A percentile compares a stretch with the other conserved stretches of the same genome.
Conservation (phyloP, 257 asterid species). For the Lycium barbarum region DNA sequence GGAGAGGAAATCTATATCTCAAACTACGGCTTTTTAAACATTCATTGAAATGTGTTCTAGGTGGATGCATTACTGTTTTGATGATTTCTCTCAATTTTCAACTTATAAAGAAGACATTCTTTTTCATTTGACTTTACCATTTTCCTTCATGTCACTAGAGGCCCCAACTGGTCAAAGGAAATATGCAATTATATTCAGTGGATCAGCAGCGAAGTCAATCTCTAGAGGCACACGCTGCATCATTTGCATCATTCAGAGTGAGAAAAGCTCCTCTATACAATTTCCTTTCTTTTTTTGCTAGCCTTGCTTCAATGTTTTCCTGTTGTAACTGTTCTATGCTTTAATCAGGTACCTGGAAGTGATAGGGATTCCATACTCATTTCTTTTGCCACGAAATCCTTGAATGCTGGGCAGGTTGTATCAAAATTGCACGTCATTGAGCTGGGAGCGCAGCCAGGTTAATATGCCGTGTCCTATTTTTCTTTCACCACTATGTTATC, state of each 20-base stretch:
- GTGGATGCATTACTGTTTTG: constrained; percentile 11
- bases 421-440: constrained; percentile 77
- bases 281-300: neutral
- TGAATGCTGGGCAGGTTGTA: constrained; percentile 66
- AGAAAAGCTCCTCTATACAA: constrained; percentile 29
- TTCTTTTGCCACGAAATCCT: constrained; percentile 75
- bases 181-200: constrained; percentile 92
- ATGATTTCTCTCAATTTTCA: neutral
- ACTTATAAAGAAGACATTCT: neutral
- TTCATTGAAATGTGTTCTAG: constrained; percentile 10
- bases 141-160: constrained; percentile 49
- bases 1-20: constrained; percentile 14
- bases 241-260: constrained; percentile 90
- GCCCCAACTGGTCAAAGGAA: constrained; percentile 98
- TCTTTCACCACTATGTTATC: neutral
- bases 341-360: constrained; percentile 80
- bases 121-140: constrained; percentile 8
- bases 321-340: constrained; percentile 26
- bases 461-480: constrained; percentile 43
- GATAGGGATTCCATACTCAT: constrained; percentile 94
- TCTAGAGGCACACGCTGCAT: constrained; percentile 98
- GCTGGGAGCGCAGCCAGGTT: constrained; percentile 93
- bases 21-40: neutral
- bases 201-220: constrained; percentile 99
- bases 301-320: constrained; percentile 26